These are phyloP conservation scores for Leishmania gerbilli DNA, from an alignment of 208 protist species.

Conservation along the genomic window DNA sequence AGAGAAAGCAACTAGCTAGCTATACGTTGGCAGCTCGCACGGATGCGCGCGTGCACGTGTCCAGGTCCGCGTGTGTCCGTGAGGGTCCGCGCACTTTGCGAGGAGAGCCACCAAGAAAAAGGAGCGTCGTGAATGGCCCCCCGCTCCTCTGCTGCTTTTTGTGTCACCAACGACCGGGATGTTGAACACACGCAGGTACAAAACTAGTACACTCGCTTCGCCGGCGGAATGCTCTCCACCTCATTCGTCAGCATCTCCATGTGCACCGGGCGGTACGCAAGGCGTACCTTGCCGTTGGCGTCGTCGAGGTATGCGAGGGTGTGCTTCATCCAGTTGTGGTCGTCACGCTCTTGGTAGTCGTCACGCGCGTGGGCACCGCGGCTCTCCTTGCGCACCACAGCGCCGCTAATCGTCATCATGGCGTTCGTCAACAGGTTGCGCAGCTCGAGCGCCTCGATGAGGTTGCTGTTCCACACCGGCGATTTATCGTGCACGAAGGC, in stretches of 20 bases:
- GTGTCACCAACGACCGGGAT: not conserved
- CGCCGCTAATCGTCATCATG: constrained; percentile 94
- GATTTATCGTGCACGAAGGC: constrained; percentile 95
- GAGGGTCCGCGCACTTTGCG: not conserved
- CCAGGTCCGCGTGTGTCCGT: not conserved
- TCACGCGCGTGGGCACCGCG: constrained; percentile 98
- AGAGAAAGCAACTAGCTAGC: not conserved
- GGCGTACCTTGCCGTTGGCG: constrained; percentile 85
- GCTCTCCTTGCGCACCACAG: constrained; percentile 95
- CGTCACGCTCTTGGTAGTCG: constrained; percentile 96
- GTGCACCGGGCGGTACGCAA: constrained; percentile 95
- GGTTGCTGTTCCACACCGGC: constrained; percentile 97
- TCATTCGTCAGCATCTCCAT: constrained; percentile 93
- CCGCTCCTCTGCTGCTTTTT: not conserved
- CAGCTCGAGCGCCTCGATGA: constrained; percentile 99
- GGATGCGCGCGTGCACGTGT: constrained; percentile 9
- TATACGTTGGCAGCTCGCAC: constrained; percentile 1
- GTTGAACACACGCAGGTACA: not conserved
- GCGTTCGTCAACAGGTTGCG: constrained; percentile 98
- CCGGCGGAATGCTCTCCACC: constrained; percentile 80
- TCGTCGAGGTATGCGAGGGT: constrained; percentile 96
- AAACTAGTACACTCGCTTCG: constrained; percentile 93
- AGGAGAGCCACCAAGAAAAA: not conserved
- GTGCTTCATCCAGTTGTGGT: constrained; percentile 99
- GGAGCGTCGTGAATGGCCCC: not conserved